Percentiles rank a stretch among this genome's conserved stretches.
Conservation (phyloP, 495 filamentous ascomycete genomes). For the Aspergillus homomorphus region DNA sequence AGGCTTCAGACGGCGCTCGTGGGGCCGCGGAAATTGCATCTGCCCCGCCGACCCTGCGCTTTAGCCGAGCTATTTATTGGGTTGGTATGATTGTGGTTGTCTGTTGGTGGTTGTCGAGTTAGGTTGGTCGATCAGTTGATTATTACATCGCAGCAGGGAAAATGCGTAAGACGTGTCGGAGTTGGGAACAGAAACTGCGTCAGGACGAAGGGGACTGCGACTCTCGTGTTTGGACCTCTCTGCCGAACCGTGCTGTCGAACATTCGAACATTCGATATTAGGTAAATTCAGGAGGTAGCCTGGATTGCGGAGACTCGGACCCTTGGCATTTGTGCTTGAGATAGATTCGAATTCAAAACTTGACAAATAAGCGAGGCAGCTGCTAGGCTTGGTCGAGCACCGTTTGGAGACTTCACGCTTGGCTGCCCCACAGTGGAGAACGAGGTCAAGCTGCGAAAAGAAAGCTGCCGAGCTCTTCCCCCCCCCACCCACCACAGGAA, state of each 20-base stretch:
- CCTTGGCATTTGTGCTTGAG: background rate
- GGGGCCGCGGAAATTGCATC: background rate
- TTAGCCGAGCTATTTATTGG: too few relatives aligned
- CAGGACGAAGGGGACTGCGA: too few relatives aligned
- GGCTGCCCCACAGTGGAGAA: background rate
- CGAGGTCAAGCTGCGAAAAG: background rate
- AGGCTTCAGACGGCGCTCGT: background rate
- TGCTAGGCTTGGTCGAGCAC: background rate
- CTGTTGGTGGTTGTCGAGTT: too few relatives aligned
- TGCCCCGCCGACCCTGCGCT: background rate
- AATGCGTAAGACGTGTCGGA: too few relatives aligned
- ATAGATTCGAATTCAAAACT: background rate
- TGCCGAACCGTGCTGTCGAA: background rate
- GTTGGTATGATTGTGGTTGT: too few relatives aligned
- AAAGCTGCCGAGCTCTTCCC: background rate
- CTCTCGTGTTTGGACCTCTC: background rate
- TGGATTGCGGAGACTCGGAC: background rate
- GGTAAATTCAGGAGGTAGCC: background rate
- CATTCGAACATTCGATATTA: background rate
- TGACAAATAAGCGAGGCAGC: background rate
- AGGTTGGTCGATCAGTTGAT: too few relatives aligned
- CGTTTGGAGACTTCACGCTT: background rate
- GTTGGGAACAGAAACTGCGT: too few relatives aligned
- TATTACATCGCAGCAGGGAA: too few relatives aligned
- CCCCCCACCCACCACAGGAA: background rate